phyloP scores from a whole-genome alignment of 768 basidiomycete species.

The Auricularia auricula-judae region DNA sequence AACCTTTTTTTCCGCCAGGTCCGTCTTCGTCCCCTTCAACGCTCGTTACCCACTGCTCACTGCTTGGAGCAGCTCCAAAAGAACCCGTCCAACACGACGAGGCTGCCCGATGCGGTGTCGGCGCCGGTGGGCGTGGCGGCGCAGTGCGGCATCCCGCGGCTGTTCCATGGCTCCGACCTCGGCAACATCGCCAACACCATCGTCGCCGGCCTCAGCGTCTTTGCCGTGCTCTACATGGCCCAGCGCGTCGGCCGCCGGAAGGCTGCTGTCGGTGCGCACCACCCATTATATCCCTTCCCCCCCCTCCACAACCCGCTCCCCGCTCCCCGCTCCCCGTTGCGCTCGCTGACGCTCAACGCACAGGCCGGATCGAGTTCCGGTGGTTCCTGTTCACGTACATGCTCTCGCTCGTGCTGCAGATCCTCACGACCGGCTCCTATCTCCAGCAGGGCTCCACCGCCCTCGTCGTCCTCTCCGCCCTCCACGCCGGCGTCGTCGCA shows the following conservation, averaged over 20 bases:
- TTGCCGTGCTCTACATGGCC: slow-evolving; percentile 49
- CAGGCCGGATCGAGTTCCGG: slow-evolving; percentile 63
- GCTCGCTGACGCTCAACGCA: slow-evolving; percentile 2
- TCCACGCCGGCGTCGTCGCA: slow-evolving; percentile 70
- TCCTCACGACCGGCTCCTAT: slow-evolving; percentile 70
- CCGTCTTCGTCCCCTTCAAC: slow-evolving; percentile 12
- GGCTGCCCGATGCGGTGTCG: slow-evolving; percentile 21
- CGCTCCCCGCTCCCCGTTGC: neutral
- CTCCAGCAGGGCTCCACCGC: slow-evolving; percentile 65
- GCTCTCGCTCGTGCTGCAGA: slow-evolving; percentile 64
- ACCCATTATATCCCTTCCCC: no score
- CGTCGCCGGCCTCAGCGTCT: slow-evolving; percentile 61
- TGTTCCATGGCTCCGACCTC: slow-evolving; percentile 38
- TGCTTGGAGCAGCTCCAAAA: slow-evolving; percentile 20
- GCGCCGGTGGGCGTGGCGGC: slow-evolving; percentile 82
- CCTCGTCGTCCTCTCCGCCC: slow-evolving; percentile 58
- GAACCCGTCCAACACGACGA: slow-evolving; percentile 11
- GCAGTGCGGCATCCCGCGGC: slow-evolving; percentile 61
- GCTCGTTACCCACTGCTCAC: neutral
- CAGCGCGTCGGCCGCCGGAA: slow-evolving; percentile 49
- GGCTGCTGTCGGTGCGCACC: slow-evolving; percentile 80
- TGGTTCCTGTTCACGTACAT: slow-evolving; percentile 56
- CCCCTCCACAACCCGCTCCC: no score
- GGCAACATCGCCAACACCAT: slow-evolving; percentile 85
- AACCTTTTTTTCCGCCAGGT: slow-evolving; percentile 92